Base-by-base conservation (phyloP, 768 basidiomycete genomes). In the Chalciporus piperatus region DNA sequence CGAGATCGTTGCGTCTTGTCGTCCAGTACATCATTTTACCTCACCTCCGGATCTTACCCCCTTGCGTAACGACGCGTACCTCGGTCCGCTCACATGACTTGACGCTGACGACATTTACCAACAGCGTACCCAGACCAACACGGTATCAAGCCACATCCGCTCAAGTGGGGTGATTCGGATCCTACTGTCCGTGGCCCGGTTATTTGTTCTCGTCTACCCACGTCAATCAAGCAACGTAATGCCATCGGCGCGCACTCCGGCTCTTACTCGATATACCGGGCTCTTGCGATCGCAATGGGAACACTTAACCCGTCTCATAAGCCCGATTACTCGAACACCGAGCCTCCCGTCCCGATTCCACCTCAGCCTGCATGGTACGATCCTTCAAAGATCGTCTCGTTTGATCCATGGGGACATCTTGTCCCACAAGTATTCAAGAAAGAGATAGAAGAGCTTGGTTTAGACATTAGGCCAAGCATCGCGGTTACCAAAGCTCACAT, bases 361-460 rank as follows among this genome's bases (percentile, higher is more conserved):
- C 85, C 83, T 14, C 83, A 89, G 57, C 82, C 86, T 0, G 68
- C 82, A 5, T 98, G 95, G 95, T 80, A 70, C 39, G 82, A 88
- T 59, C 76, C 83, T 6, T 58, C 56, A 56, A 91, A 91, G 79
- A 94, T 98, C 60, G 94, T 96, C 37, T 84, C 85, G 4, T 87
- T 98, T 65, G 95, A 98, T 61, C 95, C 95, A 0, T 97, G 85
- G 82, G 95, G 95, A 2, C 93, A 96, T 60, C 72, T 96, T 46
- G 89, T 86, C 0, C 91, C 87, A 4, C 78, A 78, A 23, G 80
- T 87, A 0, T 94, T 85, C 72, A 74, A 73, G 47, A 71, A 71
- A 39, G 82, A 87, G 66, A 72, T 80, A 23, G 82, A 86, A 35
- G 78, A 76, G 38, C 68, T 74, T 45, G 89, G 89, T 0, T 71